Percentiles rank a stretch among this genome's conserved stretches.
Evolutionary conservation across 2,329 filamentous ascomycete genomes (phyloP).

Genomic region (Diaporthe ilicicola): DNA sequence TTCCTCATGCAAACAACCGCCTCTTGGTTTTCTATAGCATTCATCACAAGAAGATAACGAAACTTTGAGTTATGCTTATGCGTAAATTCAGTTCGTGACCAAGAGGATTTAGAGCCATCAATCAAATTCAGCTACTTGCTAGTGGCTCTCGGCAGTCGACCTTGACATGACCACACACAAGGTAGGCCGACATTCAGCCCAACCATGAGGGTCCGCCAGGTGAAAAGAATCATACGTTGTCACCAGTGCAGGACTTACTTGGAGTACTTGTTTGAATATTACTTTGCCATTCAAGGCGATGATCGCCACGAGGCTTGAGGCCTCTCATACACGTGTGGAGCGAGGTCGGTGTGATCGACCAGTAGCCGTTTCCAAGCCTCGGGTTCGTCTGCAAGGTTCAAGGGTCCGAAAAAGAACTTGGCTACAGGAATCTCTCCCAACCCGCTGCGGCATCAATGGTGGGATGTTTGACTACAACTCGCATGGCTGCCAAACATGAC

Average conservation of each 20-base stretch:
- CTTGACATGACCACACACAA: too few relatives aligned
- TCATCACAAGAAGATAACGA: too few relatives aligned
- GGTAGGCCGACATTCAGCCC: too few relatives aligned
- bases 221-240: neutral
- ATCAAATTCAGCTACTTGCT: too few relatives aligned
- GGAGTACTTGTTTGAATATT: neutral
- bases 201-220: too few relatives aligned
- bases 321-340: neutral
- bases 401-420: neutral
- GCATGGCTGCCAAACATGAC: neutral
- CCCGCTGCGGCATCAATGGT: neutral
- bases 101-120: too few relatives aligned
- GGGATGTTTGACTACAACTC: neutral
- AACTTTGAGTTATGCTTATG: too few relatives aligned
- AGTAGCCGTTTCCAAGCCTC: constrained; percentile 10
- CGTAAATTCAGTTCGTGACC: too few relatives aligned
- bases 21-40: too few relatives aligned
- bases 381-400: neutral
- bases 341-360: constrained; percentile 11
- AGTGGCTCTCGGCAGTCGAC: too few relatives aligned
- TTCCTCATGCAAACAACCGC: too few relatives aligned
- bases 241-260: too few relatives aligned
- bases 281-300: neutral
- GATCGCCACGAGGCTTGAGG: neutral
- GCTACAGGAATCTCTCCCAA: neutral